Percentiles rank a stretch among this genome's conserved stretches.
Evolutionary conservation across 1,284 basidiomycete genomes (phyloP).

Genomic region (Heterobasidion occidentale): DNA sequence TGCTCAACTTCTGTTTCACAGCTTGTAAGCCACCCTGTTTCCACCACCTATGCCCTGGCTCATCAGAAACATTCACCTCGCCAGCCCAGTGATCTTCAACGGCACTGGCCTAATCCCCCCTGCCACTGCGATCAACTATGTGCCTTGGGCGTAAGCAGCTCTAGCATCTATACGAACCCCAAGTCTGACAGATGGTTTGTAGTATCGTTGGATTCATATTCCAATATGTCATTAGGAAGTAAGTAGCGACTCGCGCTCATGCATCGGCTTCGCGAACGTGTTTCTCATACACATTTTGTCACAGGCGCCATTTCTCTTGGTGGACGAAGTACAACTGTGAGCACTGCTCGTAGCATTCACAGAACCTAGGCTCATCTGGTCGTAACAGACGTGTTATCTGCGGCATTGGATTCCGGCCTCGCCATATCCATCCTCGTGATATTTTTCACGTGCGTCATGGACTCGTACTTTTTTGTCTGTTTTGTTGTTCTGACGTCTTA

Average conservation of each 20-base stretch:
- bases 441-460: slow-evolving; percentile 32
- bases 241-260: neutral
- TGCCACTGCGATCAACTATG: slow-evolving; percentile 35
- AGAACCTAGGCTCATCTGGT: neutral
- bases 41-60: neutral
- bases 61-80: neutral
- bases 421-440: slow-evolving; percentile 35
- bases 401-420: slow-evolving; percentile 42
- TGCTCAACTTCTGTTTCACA: neutral
- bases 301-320: slow-evolving; percentile 25
- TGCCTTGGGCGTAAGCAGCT: slow-evolving; percentile 21
- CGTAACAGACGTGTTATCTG: slow-evolving; percentile 36
- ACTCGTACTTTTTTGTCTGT: neutral
- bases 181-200: neutral
- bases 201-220: slow-evolving; percentile 28
- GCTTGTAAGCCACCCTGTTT: neutral
- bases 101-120: slow-evolving; percentile 30
- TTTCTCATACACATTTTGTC: neutral
- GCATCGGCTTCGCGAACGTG: neutral
- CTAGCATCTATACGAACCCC: neutral
- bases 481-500: no score
- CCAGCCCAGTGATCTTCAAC: slow-evolving; percentile 14
- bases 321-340: slow-evolving; percentile 41
- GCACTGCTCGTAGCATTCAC: slow-evolving; percentile 2
- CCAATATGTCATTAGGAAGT: slow-evolving; percentile 31